phyloP scores from a whole-genome alignment of 2,329 filamentous ascomycete species.

The Trichoderma sp. region DNA sequence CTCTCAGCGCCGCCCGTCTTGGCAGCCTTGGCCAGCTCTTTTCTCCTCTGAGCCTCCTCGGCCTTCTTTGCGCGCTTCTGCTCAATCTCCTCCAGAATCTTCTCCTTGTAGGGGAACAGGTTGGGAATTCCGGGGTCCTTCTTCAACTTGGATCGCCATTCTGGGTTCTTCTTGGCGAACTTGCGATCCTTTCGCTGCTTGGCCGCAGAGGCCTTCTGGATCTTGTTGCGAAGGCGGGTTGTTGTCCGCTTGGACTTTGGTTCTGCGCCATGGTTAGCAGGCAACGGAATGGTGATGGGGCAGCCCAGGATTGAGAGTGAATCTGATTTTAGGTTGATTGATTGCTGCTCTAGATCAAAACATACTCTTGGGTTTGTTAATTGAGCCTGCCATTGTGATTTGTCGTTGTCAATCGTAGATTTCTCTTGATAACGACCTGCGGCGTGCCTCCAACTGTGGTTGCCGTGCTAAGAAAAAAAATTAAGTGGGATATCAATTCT shows the following conservation, averaged over 20 bases:
- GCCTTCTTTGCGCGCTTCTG: constrained; percentile 78
- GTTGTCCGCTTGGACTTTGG: constrained; percentile 92
- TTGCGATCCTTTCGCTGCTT: constrained; percentile 93
- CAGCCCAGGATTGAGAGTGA: neutral
- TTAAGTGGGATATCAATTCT: constrained; percentile 43
- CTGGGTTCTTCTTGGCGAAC: constrained; percentile 90
- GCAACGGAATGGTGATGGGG: neutral
- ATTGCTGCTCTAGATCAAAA: neutral
- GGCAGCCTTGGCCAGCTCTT: constrained; percentile 70
- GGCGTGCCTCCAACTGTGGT: neutral
- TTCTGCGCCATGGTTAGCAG: constrained; percentile 53
- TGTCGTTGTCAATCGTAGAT: neutral
- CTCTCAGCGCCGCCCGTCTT: constrained; percentile 54
- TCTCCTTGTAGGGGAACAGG: constrained; percentile 96
- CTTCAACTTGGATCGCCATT: constrained; percentile 94
- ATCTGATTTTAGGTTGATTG: neutral
- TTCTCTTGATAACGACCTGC: constrained; percentile 14
- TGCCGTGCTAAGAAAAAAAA: constrained; percentile 32
- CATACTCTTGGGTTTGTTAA: constrained; percentile 58
- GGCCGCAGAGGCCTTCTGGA: constrained; percentile 84
- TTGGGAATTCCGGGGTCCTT: constrained; percentile 99
- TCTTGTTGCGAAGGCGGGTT: constrained; percentile 90
- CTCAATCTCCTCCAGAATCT: constrained; percentile 91
- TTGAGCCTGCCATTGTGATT: constrained; percentile 52
- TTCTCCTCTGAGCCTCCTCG: constrained; percentile 71